A percentile compares a stretch with the other conserved stretches of the same genome.
phyloP scores from a whole-genome alignment of 768 basidiomycete species.

The Antrodiella citrinella region DNA sequence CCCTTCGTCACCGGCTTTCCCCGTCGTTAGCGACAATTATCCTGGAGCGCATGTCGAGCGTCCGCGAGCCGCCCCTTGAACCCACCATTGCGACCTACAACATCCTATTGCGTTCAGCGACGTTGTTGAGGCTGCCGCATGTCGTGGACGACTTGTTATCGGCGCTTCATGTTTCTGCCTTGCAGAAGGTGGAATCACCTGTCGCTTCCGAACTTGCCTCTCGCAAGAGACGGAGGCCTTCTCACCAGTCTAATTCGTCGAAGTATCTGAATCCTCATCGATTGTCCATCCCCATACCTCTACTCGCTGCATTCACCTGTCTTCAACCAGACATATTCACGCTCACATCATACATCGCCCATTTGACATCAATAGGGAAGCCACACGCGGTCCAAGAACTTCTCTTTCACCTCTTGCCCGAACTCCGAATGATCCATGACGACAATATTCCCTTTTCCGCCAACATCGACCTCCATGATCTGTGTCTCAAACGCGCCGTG shows the following conservation, averaged over 20 bases:
- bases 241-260: background rate
- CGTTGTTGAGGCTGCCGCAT: conserved; percentile 32
- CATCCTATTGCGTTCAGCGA: conserved; percentile 47
- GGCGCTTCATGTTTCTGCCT: background rate
- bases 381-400: conserved; percentile 35
- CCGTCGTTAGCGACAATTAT: conserved; percentile 38
- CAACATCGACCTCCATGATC: conserved; percentile 23
- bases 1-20: conserved; percentile 52
- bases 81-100: conserved; percentile 49
- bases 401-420: conserved; percentile 52
- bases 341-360: conserved; percentile 42
- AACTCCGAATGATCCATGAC: conserved; percentile 32
- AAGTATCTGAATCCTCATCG: background rate
- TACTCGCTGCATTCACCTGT: background rate
- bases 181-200: background rate
- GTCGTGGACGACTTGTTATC: conserved; percentile 14
- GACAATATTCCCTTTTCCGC: conserved; percentile 16
- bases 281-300: background rate
- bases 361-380: conserved; percentile 43
- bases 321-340: conserved; percentile 35
- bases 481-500: conserved; percentile 34
- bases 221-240: background rate
- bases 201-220: background rate
- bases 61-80: conserved; percentile 31
- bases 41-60: conserved; percentile 45